A percentile compares a stretch with the other conserved stretches of the same genome.
Conservation (phyloP, 225 moss, liverwort and hornwort species). For the Sphagnum contortum region DNA sequence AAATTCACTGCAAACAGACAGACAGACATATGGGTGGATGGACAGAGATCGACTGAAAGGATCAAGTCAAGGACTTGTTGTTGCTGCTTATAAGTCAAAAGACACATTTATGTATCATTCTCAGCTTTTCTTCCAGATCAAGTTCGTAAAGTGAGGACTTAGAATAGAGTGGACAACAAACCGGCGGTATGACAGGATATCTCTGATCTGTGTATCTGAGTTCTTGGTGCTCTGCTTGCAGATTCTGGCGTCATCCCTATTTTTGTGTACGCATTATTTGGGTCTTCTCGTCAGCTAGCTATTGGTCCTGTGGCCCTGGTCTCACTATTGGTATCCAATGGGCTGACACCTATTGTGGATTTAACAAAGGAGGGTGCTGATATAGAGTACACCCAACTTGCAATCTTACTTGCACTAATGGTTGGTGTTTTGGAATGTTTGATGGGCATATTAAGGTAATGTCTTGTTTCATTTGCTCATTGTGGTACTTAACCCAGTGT, state of each 20-base stretch:
- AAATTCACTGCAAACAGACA: no score
- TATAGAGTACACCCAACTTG: slow-evolving; percentile 58
- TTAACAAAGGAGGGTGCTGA: slow-evolving; percentile 21
- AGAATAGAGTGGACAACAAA: no score
- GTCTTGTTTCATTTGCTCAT: no score
- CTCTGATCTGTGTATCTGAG: background rate
- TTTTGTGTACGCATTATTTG: slow-evolving; percentile 62
- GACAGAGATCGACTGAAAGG: no score
- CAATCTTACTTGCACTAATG: slow-evolving; percentile 76
- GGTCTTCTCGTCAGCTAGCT: slow-evolving; percentile 85
- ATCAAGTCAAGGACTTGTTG: no score
- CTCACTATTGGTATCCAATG: slow-evolving; percentile 74
- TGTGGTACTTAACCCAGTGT: no score
- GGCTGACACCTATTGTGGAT: slow-evolving; percentile 50
- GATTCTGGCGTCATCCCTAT: slow-evolving; percentile 79
- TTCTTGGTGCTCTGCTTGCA: slow-evolving; percentile 15
- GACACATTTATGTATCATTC: no score
- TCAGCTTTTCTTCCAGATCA: no score
- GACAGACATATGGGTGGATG: no score
- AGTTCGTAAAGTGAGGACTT: no score
- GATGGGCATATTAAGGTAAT: slow-evolving; percentile 68
- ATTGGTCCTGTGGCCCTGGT: slow-evolving; percentile 95
- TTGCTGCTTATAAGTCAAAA: no score
- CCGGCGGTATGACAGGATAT: no score
- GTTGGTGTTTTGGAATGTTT: slow-evolving; percentile 72